Evolutionary conservation across 2,329 filamentous ascomycete genomes (phyloP).

Genomic region (Nothophoma quercina): DNA sequence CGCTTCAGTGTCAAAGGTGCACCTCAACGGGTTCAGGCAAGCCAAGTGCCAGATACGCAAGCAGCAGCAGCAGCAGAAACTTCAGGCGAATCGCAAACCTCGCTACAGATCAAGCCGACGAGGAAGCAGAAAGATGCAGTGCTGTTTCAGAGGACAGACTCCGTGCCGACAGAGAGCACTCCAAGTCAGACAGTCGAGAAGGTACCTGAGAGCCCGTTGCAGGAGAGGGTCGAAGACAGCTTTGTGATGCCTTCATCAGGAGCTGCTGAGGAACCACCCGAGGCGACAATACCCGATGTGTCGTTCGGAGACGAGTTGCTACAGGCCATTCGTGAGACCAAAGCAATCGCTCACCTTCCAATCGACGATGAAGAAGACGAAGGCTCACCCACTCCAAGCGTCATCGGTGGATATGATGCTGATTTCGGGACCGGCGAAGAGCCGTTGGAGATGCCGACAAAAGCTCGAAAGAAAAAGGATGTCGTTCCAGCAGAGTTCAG

Average conservation of each 20-base stretch:
- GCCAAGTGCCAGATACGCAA: neutral
- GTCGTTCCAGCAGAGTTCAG: neutral
- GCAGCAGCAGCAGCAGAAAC: neutral
- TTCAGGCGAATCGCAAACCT: slow-evolving; percentile 38
- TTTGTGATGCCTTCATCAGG: slow-evolving; percentile 30
- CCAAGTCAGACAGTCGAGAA: slow-evolving; percentile 15
- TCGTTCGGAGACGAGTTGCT: slow-evolving; percentile 64
- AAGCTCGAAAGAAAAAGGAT: slow-evolving; percentile 9
- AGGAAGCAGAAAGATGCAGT: slow-evolving; percentile 51
- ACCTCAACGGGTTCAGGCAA: slow-evolving; percentile 31
- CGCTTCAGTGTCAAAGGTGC: slow-evolving; percentile 68
- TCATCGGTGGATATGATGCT: slow-evolving; percentile 28
- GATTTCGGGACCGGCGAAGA: slow-evolving; percentile 32
- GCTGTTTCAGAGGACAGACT: slow-evolving; percentile 47
- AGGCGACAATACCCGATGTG: slow-evolving; percentile 15
- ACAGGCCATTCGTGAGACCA: slow-evolving; percentile 69
- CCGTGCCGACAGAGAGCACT: slow-evolving; percentile 46
- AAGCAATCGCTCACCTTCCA: slow-evolving; percentile 65
- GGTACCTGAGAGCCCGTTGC: slow-evolving; percentile 5
- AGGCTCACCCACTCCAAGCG: slow-evolving; percentile 34
- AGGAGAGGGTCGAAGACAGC: slow-evolving; percentile 41
- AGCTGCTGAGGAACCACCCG: neutral
- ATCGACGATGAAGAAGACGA: slow-evolving; percentile 52
- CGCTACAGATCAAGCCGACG: slow-evolving; percentile 60
- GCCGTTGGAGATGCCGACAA: slow-evolving; percentile 23